Evolutionary conservation across 305 asterid species (phyloP).

Genomic region (Plantago rigida): DNA sequence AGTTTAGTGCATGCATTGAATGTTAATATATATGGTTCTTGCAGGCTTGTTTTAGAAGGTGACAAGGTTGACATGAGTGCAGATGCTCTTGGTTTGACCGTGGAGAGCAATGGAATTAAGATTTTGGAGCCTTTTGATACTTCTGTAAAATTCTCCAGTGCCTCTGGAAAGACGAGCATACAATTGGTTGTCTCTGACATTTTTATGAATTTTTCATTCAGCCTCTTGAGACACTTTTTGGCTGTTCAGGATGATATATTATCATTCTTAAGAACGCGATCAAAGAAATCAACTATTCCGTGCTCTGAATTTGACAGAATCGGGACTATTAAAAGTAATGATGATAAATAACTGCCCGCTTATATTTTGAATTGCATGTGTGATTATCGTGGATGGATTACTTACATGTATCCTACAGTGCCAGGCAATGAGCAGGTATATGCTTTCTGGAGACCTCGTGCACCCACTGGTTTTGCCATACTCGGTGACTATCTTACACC

Average conservation of each 20-base stretch:
- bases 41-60: constrained; percentile 77
- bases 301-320: constrained; percentile 89
- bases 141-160: constrained; percentile 48
- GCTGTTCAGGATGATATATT: constrained; percentile 87
- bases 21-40: constrained; percentile 19
- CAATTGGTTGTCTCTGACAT: constrained; percentile 69
- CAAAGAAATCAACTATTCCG: constrained; percentile 63
- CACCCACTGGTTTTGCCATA: constrained; percentile 83
- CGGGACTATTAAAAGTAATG: constrained; percentile 65
- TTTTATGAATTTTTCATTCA: constrained; percentile 88
- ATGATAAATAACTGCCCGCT: constrained; percentile 11
- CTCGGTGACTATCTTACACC: constrained; percentile 96
- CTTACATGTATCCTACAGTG: constrained; percentile 32
- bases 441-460: constrained; percentile 92
- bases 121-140: constrained; percentile 95
- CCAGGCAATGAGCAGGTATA: constrained; percentile 47
- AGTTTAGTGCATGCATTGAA: constrained; percentile 1
- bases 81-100: constrained; percentile 64
- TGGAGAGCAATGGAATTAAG: constrained; percentile 93
- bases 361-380: constrained; percentile 10
- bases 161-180: constrained; percentile 64
- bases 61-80: constrained; percentile 57
- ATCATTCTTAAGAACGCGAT: constrained; percentile 74
- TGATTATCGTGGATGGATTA: constrained; percentile 13
- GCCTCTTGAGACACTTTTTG: constrained; percentile 77